Base-by-base conservation (phyloP, 2,329 filamentous ascomycete species). In the Thermothelomyces thermophilus region DNA sequence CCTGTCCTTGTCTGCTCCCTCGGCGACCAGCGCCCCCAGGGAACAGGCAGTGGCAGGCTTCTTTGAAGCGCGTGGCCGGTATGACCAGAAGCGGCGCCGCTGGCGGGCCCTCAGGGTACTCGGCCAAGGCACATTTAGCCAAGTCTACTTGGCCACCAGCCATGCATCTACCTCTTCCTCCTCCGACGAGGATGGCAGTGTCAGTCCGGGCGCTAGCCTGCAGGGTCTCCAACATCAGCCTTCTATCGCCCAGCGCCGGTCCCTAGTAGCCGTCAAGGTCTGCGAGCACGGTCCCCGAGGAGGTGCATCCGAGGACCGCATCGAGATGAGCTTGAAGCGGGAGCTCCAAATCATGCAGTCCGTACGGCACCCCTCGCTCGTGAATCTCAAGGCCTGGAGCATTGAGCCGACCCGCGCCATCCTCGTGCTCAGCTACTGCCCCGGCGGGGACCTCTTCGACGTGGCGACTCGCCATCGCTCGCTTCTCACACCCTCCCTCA, bases 211-310 rank as follows among this genome's bases (percentile, higher is more conserved):
- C n/a, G 63, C 69, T 63, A 55, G 68, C 66, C 51, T 54, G 1
- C 47, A 60, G 10, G 8, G 33, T 9, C 33, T n/a, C 33, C 33
- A 35, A 11, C 61, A 53, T n/a, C 58, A 56, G 48, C 65, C 46
- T 53, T 57, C 54, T 42, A 67, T 62, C 35, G 74, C 81, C 41
- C 74, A 87, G 55, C 82, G 83, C n/a, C 86, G 84, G 62, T 87
- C 87, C 46, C 73, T 98, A 13, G 93, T 97, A 3, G 93, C 93
- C 1, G 83, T 98, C 63, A 98, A 98, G 68, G 83, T 98, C 39
- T 91, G 94, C 64, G 89, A 96, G 66, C 90, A 95, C 68, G 93
- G 91, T 3, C 91, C 93, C 1, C 88, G 88, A 20, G 93, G 93
- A 46, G 91, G 91, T 40, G 91, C 90, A 3, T 93, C 93, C 42